Conservation (phyloP, 768 basidiomycete genomes). For the Hypholoma fasciculare region DNA sequence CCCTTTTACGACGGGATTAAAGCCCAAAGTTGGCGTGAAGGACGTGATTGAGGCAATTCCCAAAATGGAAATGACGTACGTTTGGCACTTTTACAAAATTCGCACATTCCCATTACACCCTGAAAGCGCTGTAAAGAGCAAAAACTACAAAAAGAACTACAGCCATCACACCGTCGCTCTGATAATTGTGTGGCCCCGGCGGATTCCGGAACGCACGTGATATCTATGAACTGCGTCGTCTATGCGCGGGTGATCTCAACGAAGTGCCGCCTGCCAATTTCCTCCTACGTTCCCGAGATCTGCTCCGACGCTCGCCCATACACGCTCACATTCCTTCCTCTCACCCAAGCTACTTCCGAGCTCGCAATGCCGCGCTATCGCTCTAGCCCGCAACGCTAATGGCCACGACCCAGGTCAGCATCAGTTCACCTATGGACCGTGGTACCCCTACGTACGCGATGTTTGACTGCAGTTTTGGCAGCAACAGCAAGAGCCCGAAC, state of each 20-base stretch:
- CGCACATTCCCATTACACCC: no score
- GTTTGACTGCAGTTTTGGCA: constrained; percentile 21
- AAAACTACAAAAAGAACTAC: no score
- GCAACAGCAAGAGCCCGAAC: constrained; percentile 8
- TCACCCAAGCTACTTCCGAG: constrained; percentile 73
- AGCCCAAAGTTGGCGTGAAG: no score
- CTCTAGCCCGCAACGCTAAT: constrained; percentile 50
- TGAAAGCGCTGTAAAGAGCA: no score
- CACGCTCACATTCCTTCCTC: constrained; percentile 69
- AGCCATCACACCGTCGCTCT: no score
- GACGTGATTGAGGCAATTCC: no score
- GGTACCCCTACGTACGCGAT: constrained; percentile 20
- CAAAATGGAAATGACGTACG: no score
- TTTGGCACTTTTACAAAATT: no score
- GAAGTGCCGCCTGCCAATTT: constrained; percentile 40
- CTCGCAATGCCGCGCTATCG: constrained; percentile 56
- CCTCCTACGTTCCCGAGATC: constrained; percentile 12
- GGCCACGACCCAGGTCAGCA: constrained; percentile 13
- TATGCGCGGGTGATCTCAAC: constrained; percentile 75
- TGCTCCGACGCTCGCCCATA: constrained; percentile 49
- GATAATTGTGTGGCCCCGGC: no score
- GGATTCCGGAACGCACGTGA: no score
- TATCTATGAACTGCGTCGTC: no score
- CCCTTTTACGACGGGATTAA: no score
- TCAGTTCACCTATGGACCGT: constrained; percentile 2